These are phyloP conservation scores for Eutrema yunnanense DNA, from an alignment of 345 rosid genomes.

Conservation along the genomic window DNA sequence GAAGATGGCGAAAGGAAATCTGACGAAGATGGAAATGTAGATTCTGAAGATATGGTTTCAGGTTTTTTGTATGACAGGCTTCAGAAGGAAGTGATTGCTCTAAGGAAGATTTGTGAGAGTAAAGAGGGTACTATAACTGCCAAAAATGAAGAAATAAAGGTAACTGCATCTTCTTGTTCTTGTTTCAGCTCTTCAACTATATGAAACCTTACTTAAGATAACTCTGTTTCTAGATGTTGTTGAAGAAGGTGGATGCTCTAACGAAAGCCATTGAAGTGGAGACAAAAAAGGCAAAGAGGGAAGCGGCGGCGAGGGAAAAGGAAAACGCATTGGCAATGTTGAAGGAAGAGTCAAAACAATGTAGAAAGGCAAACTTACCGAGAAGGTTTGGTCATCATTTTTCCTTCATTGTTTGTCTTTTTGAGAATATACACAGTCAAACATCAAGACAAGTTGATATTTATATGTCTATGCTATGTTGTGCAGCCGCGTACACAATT, in stretches of 20 bases:
- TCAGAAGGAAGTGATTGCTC: conserved; percentile 70
- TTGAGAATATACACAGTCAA: not conserved
- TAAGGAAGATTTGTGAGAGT: conserved; percentile 61
- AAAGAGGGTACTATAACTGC: conserved; percentile 51
- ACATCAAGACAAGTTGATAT: not conserved
- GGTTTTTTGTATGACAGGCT: conserved; percentile 84
- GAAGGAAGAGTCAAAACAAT: conserved; percentile 22
- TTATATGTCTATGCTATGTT: not conserved
- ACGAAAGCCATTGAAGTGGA: conserved; percentile 71
- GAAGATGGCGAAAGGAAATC: conserved; percentile 20
- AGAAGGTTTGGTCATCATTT: conserved; percentile 24
- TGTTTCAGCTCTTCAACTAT: not conserved
- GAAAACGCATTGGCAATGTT: conserved; percentile 33
- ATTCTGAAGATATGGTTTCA: conserved; percentile 57
- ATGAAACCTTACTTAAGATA: not conserved
- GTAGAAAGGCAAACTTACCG: conserved; percentile 21
- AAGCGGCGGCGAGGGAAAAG: conserved; percentile 64
- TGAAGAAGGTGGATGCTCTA: conserved; percentile 76
- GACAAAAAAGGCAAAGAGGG: conserved; percentile 72
- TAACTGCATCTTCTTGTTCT: not conserved
- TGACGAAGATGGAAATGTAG: conserved; percentile 28
- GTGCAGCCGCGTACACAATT: conserved; percentile 22
- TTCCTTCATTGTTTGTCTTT: too few relatives aligned
- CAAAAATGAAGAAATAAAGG: conserved; percentile 84
- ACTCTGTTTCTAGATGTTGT: conserved; percentile 48